Conservation (phyloP, 2,329 filamentous ascomycete species). For the Aspergillus persii region DNA sequence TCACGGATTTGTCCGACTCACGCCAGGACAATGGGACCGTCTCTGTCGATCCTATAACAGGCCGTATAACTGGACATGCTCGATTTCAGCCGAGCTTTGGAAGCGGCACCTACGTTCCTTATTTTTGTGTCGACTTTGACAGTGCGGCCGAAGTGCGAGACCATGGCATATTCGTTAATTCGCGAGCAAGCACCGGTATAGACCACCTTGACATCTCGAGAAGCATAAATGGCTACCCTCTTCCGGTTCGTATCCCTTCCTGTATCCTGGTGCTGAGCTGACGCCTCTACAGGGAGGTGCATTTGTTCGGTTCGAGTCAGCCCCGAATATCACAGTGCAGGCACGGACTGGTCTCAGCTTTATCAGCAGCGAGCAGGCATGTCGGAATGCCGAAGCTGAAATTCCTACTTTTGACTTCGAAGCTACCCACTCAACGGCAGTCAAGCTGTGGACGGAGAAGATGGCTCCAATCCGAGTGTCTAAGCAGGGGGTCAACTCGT, state of each 20-base stretch:
- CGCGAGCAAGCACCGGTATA: slow-evolving; percentile 53
- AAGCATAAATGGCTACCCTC: slow-evolving; percentile 59
- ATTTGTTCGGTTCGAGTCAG: slow-evolving; percentile 61
- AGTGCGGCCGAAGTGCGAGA: slow-evolving; percentile 55
- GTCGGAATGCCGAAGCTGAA: slow-evolving; percentile 64
- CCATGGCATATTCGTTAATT: slow-evolving; percentile 63
- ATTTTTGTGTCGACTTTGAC: slow-evolving; percentile 67
- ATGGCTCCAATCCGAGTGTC: slow-evolving; percentile 38
- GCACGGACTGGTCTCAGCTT: slow-evolving; percentile 69
- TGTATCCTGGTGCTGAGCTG: background rate
- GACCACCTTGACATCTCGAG: slow-evolving; percentile 56
- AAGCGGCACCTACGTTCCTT: slow-evolving; percentile 56
- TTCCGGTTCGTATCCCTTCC: slow-evolving; percentile 25
- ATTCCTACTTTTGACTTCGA: slow-evolving; percentile 65
- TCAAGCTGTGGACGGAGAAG: slow-evolving; percentile 60
- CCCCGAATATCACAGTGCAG: slow-evolving; percentile 50
- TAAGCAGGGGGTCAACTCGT: slow-evolving; percentile 27
- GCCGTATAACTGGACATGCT: slow-evolving; percentile 62
- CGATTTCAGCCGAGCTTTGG: slow-evolving; percentile 65
- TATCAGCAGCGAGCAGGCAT: slow-evolving; percentile 64
- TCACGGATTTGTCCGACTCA: slow-evolving; percentile 62
- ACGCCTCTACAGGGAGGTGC: slow-evolving; percentile 54
- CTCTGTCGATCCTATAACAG: slow-evolving; percentile 54
- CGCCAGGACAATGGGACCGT: slow-evolving; percentile 59
- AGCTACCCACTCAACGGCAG: slow-evolving; percentile 50